phyloP scores from a whole-genome alignment of 2,329 filamentous ascomycete genomes.

The Alternaria ethzedia region DNA sequence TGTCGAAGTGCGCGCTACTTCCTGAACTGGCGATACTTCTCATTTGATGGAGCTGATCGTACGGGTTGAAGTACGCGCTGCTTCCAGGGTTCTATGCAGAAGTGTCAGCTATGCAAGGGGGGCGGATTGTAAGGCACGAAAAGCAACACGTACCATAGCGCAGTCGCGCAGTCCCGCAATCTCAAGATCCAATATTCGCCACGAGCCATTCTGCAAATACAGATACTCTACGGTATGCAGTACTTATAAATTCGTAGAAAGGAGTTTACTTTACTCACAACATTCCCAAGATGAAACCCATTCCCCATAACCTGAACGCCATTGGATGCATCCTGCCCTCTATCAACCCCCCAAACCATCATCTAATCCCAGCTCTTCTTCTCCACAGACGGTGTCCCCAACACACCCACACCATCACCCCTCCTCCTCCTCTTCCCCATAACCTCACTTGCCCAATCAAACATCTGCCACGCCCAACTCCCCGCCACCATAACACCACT shows the following conservation, averaged over 20 bases:
- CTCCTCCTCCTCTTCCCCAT: constrained; percentile 48
- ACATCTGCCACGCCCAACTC: constrained; percentile 89
- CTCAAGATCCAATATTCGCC: not conserved
- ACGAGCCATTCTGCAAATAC: not conserved
- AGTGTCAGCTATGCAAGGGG: not conserved
- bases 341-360: not conserved
- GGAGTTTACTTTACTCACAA: not conserved
- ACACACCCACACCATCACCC: constrained; percentile 55
- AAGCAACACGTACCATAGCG: not conserved
- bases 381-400: constrained; percentile 42
- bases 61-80: not conserved
- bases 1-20: not conserved
- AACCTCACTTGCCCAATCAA: constrained; percentile 71
- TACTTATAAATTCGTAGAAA: not conserved
- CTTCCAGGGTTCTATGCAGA: not conserved
- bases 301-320: not conserved
- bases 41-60: not conserved
- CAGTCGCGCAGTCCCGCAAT: not conserved
- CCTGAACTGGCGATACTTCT: not conserved
- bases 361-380: constrained; percentile 23
- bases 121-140: not conserved
- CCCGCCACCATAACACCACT: constrained; percentile 91
- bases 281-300: not conserved
- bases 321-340: not conserved
- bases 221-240: not conserved